Base-by-base conservation (phyloP, 768 basidiomycete species). In the Amanita phalloides region DNA sequence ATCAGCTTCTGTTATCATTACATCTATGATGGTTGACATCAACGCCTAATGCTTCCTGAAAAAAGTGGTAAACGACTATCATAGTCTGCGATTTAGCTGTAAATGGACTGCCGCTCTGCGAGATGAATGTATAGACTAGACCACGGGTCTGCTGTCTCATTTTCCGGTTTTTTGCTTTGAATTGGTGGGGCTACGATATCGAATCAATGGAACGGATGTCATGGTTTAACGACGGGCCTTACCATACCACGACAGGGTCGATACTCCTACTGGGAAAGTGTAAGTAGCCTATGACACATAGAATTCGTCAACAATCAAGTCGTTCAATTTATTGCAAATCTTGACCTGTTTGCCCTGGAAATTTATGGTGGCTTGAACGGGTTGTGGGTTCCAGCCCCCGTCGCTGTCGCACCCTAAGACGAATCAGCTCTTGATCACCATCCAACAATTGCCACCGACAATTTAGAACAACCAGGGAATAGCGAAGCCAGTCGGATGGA, bases 201-300 rank as follows among this genome's bases (percentile, higher is more conserved):
- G 20, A 2, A 45, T 45, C 28, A 45, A 26, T 36, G 20, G 8
- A 21, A 8, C 13, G 1, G 10, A 25, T 20, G 9, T 25, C 36
- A 35, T 13, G n/a, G 9, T n/a, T 21, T 36, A 4, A 36, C 46
- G 28, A 54, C 44, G 23, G 45, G 44, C 32, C 58, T 61, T 58
- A 58, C 68, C 73, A 53, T 66, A 75, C 75, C 73, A 76, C 75
- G 74, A 78, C 7, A 78, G 59, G 6, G 76, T 78, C 0, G 75
- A 75, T 2, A 88, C 78, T 21, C 86, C 86, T 11, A 87, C 84
- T 1, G 86, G 85, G 70, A 90, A 90, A 2, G 82, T 86, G 62
- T 84, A 84, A 1, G 69, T 75, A 3, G 84, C 86, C 79, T 77
- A 20, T 11, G 48, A 35, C 26, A 14, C 41, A 8, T 47, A 41